Evolutionary conservation across 2,329 filamentous ascomycete genomes (phyloP).

Genomic region (Diaporthe sp.): DNA sequence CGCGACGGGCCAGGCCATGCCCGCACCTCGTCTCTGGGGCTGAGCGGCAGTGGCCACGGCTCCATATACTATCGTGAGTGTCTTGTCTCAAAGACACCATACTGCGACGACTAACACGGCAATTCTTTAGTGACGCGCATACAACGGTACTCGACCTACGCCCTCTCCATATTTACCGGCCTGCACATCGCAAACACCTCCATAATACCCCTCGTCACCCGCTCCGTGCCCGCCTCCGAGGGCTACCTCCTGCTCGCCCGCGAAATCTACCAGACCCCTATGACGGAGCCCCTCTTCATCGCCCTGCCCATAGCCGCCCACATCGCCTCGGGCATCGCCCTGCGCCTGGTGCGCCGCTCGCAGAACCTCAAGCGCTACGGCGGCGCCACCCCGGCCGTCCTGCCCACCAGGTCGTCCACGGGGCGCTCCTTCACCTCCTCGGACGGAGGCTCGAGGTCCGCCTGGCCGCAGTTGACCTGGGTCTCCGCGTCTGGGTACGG

Average conservation of each 20-base stretch:
- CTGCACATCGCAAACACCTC: constrained; percentile 87
- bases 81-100: neutral
- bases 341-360: constrained; percentile 81
- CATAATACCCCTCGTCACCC: constrained; percentile 81
- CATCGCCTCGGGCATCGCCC: constrained; percentile 79
- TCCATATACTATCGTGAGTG: constrained; percentile 81
- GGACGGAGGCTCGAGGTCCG: constrained; percentile 45
- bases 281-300: constrained; percentile 85
- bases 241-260: constrained; percentile 90
- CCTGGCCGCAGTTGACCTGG: constrained; percentile 79
- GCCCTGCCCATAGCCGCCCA: constrained; percentile 81
- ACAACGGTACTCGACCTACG: constrained; percentile 91
- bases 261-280: constrained; percentile 89
- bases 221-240: constrained; percentile 81
- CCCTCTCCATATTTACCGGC: constrained; percentile 81
- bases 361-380: constrained; percentile 83
- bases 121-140: constrained; percentile 71
- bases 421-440: constrained; percentile 48
- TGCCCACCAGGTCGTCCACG: constrained; percentile 52
- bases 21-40: constrained; percentile 61
- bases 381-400: constrained; percentile 70
- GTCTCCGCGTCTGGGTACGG: constrained; percentile 81
- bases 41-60: constrained; percentile 75
- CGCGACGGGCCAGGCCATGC: constrained; percentile 42
- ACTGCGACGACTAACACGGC: neutral